Evolutionary conservation across 2,329 filamentous ascomycete genomes (phyloP).

Genomic region (Arthrobotrys sinensis): DNA sequence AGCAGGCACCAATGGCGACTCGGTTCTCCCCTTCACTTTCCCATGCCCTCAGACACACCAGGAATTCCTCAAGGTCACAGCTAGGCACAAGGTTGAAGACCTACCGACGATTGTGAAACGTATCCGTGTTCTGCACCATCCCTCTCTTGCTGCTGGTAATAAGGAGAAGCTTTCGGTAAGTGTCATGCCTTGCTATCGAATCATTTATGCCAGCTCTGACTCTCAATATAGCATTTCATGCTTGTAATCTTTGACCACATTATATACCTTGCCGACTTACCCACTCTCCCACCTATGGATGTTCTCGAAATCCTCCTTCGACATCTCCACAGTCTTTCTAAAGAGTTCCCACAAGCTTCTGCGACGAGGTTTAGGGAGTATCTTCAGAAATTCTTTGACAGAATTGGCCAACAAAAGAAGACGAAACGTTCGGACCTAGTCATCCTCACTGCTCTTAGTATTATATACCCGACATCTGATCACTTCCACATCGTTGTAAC

Average conservation of each 20-base stretch:
- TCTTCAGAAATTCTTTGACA: slow-evolving; percentile 73
- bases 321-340: slow-evolving; percentile 92
- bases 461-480: slow-evolving; percentile 93
- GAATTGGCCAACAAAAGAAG: slow-evolving; percentile 68
- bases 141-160: slow-evolving; percentile 86
- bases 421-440: slow-evolving; percentile 77
- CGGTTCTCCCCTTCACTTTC: slow-evolving; percentile 84
- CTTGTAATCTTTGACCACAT: slow-evolving; percentile 72
- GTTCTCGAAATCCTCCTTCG: slow-evolving; percentile 85
- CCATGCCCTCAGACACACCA: slow-evolving; percentile 84
- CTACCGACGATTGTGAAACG: slow-evolving; percentile 86
- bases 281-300: slow-evolving; percentile 74
- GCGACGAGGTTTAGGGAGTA: slow-evolving; percentile 83
- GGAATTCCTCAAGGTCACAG: slow-evolving; percentile 78
- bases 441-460: slow-evolving; percentile 85
- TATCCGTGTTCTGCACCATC: slow-evolving; percentile 92
- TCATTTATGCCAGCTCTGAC: slow-evolving; percentile 59
- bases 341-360: slow-evolving; percentile 84
- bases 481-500: slow-evolving; percentile 97
- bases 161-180: slow-evolving; percentile 81
- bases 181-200: slow-evolving; percentile 65
- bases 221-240: slow-evolving; percentile 67
- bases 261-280: slow-evolving; percentile 72
- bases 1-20: slow-evolving; percentile 69
- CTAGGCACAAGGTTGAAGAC: slow-evolving; percentile 75